Evolutionary conservation across 306 rosid genomes (phyloP), one percentile per base, ranked within the genome.

Genomic region (Pyrus bretschneideri): DNA sequence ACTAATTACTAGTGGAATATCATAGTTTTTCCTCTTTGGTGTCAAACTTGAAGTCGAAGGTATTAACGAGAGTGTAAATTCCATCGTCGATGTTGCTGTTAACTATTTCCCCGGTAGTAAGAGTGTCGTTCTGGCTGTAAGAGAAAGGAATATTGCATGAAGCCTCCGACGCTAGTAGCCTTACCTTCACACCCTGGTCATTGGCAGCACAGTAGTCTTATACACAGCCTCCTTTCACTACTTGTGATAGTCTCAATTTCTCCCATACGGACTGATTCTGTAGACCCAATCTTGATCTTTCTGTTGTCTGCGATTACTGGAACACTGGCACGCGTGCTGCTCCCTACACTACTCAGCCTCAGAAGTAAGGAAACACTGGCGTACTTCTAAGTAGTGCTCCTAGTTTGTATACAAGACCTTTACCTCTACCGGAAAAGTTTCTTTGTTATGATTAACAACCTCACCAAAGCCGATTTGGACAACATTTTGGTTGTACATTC

Each of bases 81-180:
- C 74, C 74, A 57, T 76, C 80, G 13, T 76, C 44, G 68, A 68
- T 38, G 54, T 21, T 23, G 5, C 27, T 11, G 13, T 27, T 67
- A 4, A 9, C 45, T 2, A 69, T 90, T 83, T 55, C 2, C 30
- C 80, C 45, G 11, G 6, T 45, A 19, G 33, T 1, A 31, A 25
- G 46, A 35, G n/a, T 11, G 30, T 57, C 74, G 3, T 46, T 23
- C 45, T 57, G 35, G 40, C 60, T 76, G 65, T 76, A 76, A 9
- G 74, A 68, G 68, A 67, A 76, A 8, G 80, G 73, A 17, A 67
- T 27, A 52, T 76, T 58, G 33, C 38, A 76, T 3, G 49, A 30
- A 31, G 49, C 80, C 73, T 38, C 4, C 21, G 67, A 17, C 11
- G 42, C 79, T 22, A 11, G 3, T 2, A 76, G 63, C 11, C 54